Percentiles rank a stretch among this genome's conserved stretches.
Evolutionary conservation across 768 basidiomycete species (phyloP).

Genomic region (Chalciporus pseudorubinellus): DNA sequence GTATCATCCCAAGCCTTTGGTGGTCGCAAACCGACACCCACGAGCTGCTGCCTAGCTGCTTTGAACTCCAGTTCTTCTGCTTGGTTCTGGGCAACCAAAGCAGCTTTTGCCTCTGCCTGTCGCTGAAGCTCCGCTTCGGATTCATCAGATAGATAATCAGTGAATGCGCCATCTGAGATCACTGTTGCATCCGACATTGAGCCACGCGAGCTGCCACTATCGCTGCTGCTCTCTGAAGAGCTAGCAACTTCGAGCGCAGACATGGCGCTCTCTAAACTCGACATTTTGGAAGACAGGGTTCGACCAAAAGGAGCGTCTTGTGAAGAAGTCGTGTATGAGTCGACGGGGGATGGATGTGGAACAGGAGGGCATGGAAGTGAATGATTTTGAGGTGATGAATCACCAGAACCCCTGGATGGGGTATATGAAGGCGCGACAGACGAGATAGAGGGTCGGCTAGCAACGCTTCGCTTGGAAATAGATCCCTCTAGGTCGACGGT

Average conservation of each 20-base stretch:
- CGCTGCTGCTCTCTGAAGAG: conserved; percentile 62
- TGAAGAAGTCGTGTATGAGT: conserved; percentile 23
- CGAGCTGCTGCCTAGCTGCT: conserved; percentile 75
- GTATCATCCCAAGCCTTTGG: conserved; percentile 74
- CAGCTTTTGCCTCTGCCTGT: conserved; percentile 80
- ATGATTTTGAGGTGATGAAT: conserved; percentile 18
- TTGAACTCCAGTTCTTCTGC: conserved; percentile 81
- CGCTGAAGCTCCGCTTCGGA: conserved; percentile 87
- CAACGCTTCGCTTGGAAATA: conserved; percentile 45
- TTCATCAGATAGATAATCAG: conserved; percentile 89
- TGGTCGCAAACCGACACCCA: conserved; percentile 68
- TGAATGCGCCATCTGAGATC: conserved; percentile 84
- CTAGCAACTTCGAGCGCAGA: conserved; percentile 35
- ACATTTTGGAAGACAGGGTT: conserved; percentile 33
- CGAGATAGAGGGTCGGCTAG: conserved; percentile 44
- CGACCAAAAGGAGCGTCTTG: conserved; percentile 33
- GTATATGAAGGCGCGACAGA: conserved; percentile 36
- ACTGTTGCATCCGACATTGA: conserved; percentile 73
- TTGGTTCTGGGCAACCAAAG: conserved; percentile 73
- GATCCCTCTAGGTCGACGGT: conserved; percentile 53
- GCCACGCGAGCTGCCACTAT: conserved; percentile 46
- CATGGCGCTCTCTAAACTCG: conserved; percentile 39
- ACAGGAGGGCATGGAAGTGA: conserved; percentile 21
- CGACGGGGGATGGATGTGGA: conserved; percentile 20
- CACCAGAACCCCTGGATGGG: conserved; percentile 22